Evolutionary conservation across 2,329 filamentous ascomycete genomes (phyloP).

Genomic region (Bisporella sp.): DNA sequence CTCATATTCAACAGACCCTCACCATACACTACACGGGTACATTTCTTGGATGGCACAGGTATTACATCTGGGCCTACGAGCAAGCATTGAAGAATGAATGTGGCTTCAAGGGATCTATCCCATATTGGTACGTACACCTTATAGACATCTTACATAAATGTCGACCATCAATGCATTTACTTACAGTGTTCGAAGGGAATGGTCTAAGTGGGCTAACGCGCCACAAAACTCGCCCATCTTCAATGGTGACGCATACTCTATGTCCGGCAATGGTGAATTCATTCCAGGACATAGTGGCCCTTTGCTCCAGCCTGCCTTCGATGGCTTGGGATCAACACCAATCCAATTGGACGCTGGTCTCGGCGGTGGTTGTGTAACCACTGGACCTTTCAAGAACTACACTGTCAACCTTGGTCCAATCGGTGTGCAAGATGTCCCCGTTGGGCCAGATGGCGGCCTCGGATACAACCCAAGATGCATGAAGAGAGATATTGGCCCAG

Average conservation of each 20-base stretch:
- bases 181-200: conserved; percentile 26
- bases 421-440: not conserved
- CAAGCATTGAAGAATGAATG: conserved; percentile 33
- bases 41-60: conserved; percentile 38
- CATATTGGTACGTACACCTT: conserved; percentile 30
- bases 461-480: conserved; percentile 36
- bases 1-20: conserved; percentile 28
- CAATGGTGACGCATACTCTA: conserved; percentile 42
- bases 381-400: conserved; percentile 35
- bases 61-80: conserved; percentile 34
- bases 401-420: conserved; percentile 41
- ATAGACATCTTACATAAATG: not conserved
- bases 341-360: conserved; percentile 30
- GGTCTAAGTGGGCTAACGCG: conserved; percentile 38
- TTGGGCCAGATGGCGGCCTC: conserved; percentile 8
- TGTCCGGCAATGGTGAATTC: conserved; percentile 41
- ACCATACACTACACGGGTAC: conserved; percentile 13
- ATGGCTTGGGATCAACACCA: not conserved
- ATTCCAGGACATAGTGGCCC: conserved; percentile 16
- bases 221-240: conserved; percentile 42
- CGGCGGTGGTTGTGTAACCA: conserved; percentile 46
- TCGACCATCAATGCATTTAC: too few species aligned
- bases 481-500: conserved; percentile 33
- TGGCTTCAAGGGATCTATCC: conserved; percentile 23
- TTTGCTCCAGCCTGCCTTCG: not conserved